phyloP scores from a whole-genome alignment of 495 filamentous ascomycete species.

The Penicillium turbatum region DNA sequence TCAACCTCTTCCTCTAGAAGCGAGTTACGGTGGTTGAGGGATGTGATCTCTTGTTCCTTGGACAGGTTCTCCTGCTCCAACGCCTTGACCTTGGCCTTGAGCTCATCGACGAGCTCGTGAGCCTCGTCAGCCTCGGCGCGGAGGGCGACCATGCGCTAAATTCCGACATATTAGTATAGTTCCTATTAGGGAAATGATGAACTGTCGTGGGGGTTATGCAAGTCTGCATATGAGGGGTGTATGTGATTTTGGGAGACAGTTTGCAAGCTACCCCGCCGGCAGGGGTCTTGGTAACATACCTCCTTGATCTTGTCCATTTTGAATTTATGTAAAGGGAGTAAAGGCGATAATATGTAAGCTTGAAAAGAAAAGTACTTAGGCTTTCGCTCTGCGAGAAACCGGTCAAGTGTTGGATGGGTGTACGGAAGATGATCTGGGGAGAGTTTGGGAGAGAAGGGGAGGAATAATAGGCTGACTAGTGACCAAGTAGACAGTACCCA shows the following conservation, averaged over 20 bases:
- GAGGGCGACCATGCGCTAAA: conserved; percentile 87
- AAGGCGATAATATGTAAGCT: conserved; percentile 30
- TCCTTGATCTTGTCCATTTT: conserved; percentile 70
- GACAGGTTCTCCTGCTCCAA: conserved; percentile 91
- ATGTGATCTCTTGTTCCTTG: conserved; percentile 97
- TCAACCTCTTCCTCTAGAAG: conserved; percentile 87
- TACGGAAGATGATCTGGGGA: conserved; percentile 18
- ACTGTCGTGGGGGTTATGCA: conserved; percentile 20
- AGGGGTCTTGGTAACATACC: conserved; percentile 50
- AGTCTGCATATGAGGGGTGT: conserved; percentile 17
- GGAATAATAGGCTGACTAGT: conserved; percentile 12
- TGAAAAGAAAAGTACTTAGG: conserved; percentile 27
- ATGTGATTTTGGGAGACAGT: conserved; percentile 22
- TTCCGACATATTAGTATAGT: conserved; percentile 18
- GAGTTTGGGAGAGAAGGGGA: conserved; percentile 32
- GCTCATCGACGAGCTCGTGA: conserved; percentile 73
- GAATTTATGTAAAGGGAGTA: conserved; percentile 15
- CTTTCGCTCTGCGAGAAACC: conserved; percentile 47
- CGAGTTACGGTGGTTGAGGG: conserved; percentile 84
- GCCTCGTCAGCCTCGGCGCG: conserved; percentile 88
- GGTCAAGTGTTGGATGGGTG: conserved; percentile 22
- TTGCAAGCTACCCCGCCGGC: conserved; percentile 45
- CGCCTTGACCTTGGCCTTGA: conserved; percentile 76
- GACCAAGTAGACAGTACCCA: conserved; percentile 16
- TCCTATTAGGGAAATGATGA: conserved; percentile 7